Conservation (phyloP, 306 rosid species). For the Begonia masoniana region DNA sequence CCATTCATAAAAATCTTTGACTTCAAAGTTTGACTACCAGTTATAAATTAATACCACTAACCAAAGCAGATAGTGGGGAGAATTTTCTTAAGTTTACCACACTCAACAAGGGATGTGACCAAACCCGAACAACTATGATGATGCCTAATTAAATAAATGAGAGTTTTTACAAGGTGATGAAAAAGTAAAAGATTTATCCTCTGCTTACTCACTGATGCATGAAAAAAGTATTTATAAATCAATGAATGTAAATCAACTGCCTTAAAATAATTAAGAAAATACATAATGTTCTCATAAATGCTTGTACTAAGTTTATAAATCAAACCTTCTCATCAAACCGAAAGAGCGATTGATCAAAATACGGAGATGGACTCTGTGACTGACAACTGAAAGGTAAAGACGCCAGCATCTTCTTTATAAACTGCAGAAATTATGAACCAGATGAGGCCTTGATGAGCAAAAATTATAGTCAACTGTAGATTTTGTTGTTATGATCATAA, state of each 20-base stretch:
- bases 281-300: not conserved
- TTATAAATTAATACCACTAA: no score
- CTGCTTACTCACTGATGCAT: not conserved
- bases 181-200: not conserved
- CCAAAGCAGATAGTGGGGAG: no score
- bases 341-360: conserved; percentile 85
- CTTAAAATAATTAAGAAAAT: not conserved
- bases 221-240: not conserved
- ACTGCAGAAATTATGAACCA: conserved; percentile 39
- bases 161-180: no score
- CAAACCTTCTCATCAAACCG: conserved; percentile 94
- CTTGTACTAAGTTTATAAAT: not conserved
- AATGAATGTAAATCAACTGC: not conserved
- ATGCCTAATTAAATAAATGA: no score
- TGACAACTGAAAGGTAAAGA: conserved; percentile 82
- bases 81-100: no score
- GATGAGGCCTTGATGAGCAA: conserved; percentile 6
- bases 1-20: no score
- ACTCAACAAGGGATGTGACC: no score
- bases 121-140: no score
- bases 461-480: not conserved
- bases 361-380: conserved; percentile 94
- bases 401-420: conserved; percentile 90
- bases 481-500: no score
- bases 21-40: no score